A percentile compares a stretch with the other conserved stretches of the same genome.
Conservation (phyloP, 805 yeast genomes). For the Kodamaea laetipori region DNA sequence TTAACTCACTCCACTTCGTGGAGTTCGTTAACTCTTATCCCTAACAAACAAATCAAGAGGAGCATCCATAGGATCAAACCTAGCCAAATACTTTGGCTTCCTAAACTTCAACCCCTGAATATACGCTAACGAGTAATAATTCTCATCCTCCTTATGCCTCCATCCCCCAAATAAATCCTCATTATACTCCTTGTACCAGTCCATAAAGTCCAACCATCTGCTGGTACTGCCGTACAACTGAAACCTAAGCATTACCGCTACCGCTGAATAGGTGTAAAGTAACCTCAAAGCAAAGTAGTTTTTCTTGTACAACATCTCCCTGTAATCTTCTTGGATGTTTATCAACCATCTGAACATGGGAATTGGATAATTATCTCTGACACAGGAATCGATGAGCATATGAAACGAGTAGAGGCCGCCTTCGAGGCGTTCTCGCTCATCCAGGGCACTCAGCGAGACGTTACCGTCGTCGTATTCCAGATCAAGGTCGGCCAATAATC, state of each 20-base stretch:
- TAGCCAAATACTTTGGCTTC: not conserved
- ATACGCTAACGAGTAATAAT: slow-evolving; percentile 12
- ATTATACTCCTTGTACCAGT: slow-evolving; percentile 22
- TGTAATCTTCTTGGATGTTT: slow-evolving; percentile 19
- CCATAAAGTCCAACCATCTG: slow-evolving; percentile 31
- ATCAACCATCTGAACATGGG: slow-evolving; percentile 35
- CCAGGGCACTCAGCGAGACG: not conserved
- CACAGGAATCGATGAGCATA: slow-evolving; percentile 16
- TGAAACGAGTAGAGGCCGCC: slow-evolving; percentile 17
- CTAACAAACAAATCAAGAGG: slow-evolving; percentile 2
- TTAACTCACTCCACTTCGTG: no score
- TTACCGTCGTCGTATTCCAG: not conserved
- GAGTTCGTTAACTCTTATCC: no score
- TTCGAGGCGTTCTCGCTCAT: slow-evolving; percentile 8
- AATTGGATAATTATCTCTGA: slow-evolving; percentile 27
- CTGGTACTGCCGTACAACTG: slow-evolving; percentile 23
- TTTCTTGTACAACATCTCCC: slow-evolving; percentile 21
- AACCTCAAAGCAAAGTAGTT: slow-evolving; percentile 30
- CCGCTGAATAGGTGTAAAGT: slow-evolving; percentile 23
- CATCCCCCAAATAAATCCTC: slow-evolving; percentile 15
- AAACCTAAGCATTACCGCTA: slow-evolving; percentile 25
- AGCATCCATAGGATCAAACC: slow-evolving; percentile 7
- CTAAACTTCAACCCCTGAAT: slow-evolving; percentile 5
- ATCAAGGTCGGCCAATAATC: not conserved
- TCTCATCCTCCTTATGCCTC: slow-evolving; percentile 17